Evolutionary conservation across 345 rosid species (phyloP).

Genomic region (Pistacia vera): DNA sequence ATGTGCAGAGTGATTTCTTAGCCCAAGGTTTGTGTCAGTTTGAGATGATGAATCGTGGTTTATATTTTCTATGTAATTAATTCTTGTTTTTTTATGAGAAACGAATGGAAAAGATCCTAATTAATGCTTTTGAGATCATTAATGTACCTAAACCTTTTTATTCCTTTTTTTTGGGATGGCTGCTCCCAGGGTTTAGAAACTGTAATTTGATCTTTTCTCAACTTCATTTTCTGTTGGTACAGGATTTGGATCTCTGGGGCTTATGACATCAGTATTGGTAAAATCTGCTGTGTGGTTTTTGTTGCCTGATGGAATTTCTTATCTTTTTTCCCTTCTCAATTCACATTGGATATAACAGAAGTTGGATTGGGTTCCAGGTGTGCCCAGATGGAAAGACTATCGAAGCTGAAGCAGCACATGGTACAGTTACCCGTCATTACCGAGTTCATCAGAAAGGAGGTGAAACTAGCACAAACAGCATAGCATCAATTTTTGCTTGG

Average conservation of each 20-base stretch:
- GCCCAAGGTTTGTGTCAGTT: slow-evolving; percentile 72
- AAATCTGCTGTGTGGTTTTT: slow-evolving; percentile 10
- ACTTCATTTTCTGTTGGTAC: slow-evolving; percentile 22
- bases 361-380: slow-evolving; percentile 48
- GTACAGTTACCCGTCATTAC: slow-evolving; percentile 85
- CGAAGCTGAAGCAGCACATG: slow-evolving; percentile 91
- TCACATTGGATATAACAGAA: background rate
- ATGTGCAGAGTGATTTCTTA: slow-evolving; percentile 97
- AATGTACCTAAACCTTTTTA: no score
- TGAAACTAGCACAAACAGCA: slow-evolving; percentile 90
- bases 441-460: slow-evolving; percentile 87
- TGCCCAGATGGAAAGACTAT: slow-evolving; percentile 95
- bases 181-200: background rate
- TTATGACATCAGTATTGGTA: slow-evolving; percentile 98
- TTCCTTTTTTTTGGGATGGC: background rate
- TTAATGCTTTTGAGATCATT: no score
- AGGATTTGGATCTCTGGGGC: slow-evolving; percentile 97
- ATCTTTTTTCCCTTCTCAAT: background rate
- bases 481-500: slow-evolving; percentile 92
- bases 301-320: slow-evolving; percentile 1
- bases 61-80: background rate
- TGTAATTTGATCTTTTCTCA: background rate
- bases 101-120: background rate
- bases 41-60: background rate
- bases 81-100: background rate